Base-by-base conservation (phyloP, 345 rosid genomes). In the Salix viminalis region DNA sequence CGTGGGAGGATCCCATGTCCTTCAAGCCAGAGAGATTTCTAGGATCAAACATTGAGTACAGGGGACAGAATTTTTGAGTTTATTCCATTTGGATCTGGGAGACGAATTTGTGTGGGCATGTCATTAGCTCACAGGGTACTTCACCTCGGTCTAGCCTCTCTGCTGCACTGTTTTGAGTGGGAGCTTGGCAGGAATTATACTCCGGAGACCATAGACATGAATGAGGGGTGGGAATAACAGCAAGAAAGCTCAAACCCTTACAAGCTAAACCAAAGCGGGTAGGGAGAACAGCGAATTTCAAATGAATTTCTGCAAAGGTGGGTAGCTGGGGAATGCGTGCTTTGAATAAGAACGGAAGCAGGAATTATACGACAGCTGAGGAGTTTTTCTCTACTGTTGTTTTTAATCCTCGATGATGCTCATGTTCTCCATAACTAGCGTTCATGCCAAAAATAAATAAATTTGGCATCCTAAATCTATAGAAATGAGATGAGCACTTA, bases 11-110 rank as follows among this genome's bases (percentile, higher is more conserved):
- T 58, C 77, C 77, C 18, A 44, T 74, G 70, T 0, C 52, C 5
- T 79, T 79, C 67, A 79, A 62, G 37, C 81, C 81, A 13, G 66
- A 79, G 15, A 67, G 77, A 48, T 79, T 78, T 32, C 24, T 79
- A 11, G 77, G 36, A 7, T 79, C 77, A 3, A 48, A 79, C 2
- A 60, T 79, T 32, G 73, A 79, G 50, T 79, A 73, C 58, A 67
- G 4, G 28, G 81, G 77, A 0, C 81, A 79, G 24, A 34, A 73
- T 52, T 73, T 73, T 18, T 24, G 74, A 72, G 65, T 2, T 73
- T 13, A 18, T 79, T 28, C 81, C 77, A 44, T 79, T 79, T 32
- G 81, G 81, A 15, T 36, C 74, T 1, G 81, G 81, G 34, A 67
- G 81, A 74, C 26, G 77, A 52, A 69, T 58, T 36, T 73, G 81